Base-by-base conservation (phyloP, 306 rosid genomes). In the Fagus crenata region DNA sequence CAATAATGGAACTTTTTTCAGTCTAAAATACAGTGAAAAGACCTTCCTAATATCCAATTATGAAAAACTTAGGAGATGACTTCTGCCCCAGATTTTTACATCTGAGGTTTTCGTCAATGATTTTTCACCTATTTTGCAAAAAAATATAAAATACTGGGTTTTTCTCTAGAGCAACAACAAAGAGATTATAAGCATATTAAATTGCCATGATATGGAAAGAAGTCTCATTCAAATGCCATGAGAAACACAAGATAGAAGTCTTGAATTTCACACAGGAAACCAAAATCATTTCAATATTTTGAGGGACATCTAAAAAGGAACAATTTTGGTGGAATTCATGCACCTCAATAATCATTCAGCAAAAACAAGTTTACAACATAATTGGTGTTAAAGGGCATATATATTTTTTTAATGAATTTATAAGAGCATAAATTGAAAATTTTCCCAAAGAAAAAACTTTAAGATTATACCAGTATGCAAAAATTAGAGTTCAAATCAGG, bases 1-100 rank as follows among this genome's bases (percentile, higher is more conserved):
- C 37, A 46, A 42, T 1, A 74, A 2, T 14, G 56, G 1, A 70
- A 49, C 22, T 40, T 84, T 88, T 88, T 88, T 32, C 58, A 64
- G 31, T 65, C 22, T 6, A 65, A 17, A 37, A 17, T 37, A 65
- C 6, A 65, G 71, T 8, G 69, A 15, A 37, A 12, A 65, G 49
- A 39, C 71, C 49, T 65, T 17, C 8, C 70, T 35, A 37, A 37
- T 15, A 65, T 65, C 46, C 49, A 65, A 37, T 37, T 15, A 65
- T 15, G 84, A 81, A 37, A 56, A 56, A 56, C 18, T 36, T 14
- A 37, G 70, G 70, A 65, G 46, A 37, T 65, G 49, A 22, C 14
- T 33, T n/a, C 6, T 9, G 41, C 32, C 43, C 84, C 90, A 75
- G 84, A 63, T 35, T 63, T 39, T 65, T n/a, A 18, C 32, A 4